A percentile compares a stretch with the other conserved stretches of the same genome.
Conservation (phyloP, 2,329 filamentous ascomycete genomes). For the Macrophomina phaseolina region DNA sequence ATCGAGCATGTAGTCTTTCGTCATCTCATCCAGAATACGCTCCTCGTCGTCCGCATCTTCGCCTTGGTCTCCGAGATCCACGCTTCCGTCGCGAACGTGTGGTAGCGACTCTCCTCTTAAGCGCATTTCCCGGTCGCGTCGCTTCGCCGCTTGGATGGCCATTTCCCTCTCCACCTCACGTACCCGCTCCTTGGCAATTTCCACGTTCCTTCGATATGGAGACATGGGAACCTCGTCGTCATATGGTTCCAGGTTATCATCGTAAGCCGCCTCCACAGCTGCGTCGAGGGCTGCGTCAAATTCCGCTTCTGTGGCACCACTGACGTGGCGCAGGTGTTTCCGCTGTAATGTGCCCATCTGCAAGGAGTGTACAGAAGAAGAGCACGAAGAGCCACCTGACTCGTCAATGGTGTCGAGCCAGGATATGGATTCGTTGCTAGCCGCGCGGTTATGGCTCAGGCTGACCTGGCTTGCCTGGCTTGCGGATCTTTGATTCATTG, state of each 20-base stretch:
- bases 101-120: slow-evolving; percentile 54
- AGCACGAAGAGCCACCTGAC: slow-evolving; percentile 75
- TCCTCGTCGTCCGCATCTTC: slow-evolving; percentile 57
- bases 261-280: slow-evolving; percentile 93
- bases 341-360: slow-evolving; percentile 73
- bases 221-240: slow-evolving; percentile 50
- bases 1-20: slow-evolving; percentile 79
- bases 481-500: slow-evolving; percentile 10
- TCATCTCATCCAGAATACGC: slow-evolving; percentile 79
- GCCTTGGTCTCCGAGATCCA: slow-evolving; percentile 31
- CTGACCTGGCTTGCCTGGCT: slow-evolving; percentile 21
- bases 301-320: slow-evolving; percentile 80
- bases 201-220: slow-evolving; percentile 61
- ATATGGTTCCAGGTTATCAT: slow-evolving; percentile 84
- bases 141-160: slow-evolving; percentile 64
- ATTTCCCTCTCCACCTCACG: slow-evolving; percentile 75
- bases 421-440: slow-evolving; percentile 81
- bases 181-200: slow-evolving; percentile 76
- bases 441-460: slow-evolving; percentile 52
- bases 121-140: slow-evolving; percentile 59
- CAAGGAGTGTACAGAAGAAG: slow-evolving; percentile 80
- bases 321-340: slow-evolving; percentile 71
- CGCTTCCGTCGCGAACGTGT: slow-evolving; percentile 43
- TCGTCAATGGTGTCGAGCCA: slow-evolving; percentile 97
- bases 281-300: slow-evolving; percentile 95